Base-by-base conservation (phyloP, 139 green algal genomes). In the Coelastrella sp. region DNA sequence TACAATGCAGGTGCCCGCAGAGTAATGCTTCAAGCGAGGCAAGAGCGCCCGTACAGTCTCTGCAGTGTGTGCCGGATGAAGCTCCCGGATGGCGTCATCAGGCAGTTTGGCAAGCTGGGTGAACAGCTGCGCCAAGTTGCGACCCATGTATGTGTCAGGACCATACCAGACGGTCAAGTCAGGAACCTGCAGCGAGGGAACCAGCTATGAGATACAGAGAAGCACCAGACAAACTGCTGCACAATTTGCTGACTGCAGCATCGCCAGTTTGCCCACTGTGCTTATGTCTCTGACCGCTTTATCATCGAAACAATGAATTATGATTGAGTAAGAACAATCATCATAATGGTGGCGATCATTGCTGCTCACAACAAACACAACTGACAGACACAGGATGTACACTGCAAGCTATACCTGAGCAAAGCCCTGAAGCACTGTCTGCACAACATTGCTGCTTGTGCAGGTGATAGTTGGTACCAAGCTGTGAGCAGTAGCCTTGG, bases 91-190 rank as follows among this genome's bases (percentile, higher is more conserved):
- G 30, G 94, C 93, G 43, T 95, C 94, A 84, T 94, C 90, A 30
- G 86, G 85, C 83, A 95, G 41, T 17, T 87, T 73, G 19, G 92
- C 90, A 67, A 99, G 87, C 38, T 86, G 89, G n/a, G 62, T 79
- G 72, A 99, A 96, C 48, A 99, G 90, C 89, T 96, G 88, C 30
- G 87, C 93, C 37, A 99, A 89, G 91, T 99, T 99, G 43, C 85
- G 90, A 25, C 97, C 97, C 97, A 99, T 99, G 95, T 99, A 99
- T 7, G 97, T 97, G 92, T 99, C 97, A 11, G 97, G 97, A 13
- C 97, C 97, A 88, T 99, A 99, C 91, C 92, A 99, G n/a, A 99
- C 93, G 17, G 89, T 89, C 5, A 95, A 76, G 32, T 95, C 89
- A 0, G 93, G 93, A 7, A 98, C 92, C 90, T 96, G 92, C 45